These are phyloP conservation scores for Exophiala oligosperma DNA, from an alignment of 2,329 filamentous ascomycete species.

Conservation along the genomic window DNA sequence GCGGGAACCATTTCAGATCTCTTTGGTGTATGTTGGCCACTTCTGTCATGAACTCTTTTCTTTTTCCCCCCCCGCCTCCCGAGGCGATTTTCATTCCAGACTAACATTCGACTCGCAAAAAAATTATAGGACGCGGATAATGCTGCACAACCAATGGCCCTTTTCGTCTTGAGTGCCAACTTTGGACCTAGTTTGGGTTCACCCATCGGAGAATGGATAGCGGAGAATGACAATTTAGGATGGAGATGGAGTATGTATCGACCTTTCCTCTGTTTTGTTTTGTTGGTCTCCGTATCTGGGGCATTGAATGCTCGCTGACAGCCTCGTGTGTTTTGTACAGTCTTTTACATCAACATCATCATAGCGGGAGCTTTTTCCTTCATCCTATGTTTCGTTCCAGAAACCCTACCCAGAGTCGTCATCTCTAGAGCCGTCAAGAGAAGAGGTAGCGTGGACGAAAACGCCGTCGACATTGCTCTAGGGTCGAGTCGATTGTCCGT, in stretches of 20 bases:
- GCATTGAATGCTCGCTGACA: background rate
- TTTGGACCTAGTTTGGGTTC: constrained; percentile 43
- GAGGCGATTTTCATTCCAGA: no score
- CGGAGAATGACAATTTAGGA: constrained; percentile 37
- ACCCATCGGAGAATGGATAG: constrained; percentile 43
- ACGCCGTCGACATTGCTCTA: constrained; percentile 35
- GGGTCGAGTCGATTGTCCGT: constrained; percentile 39
- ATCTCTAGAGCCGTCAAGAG: constrained; percentile 38
- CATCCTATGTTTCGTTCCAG: constrained; percentile 40
- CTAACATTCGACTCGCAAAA: no score
- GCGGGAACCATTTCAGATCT: constrained; percentile 38
- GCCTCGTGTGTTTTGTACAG: background rate
- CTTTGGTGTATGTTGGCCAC: constrained; percentile 37
- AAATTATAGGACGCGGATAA: constrained; percentile 23
- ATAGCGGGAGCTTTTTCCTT: constrained; percentile 40
- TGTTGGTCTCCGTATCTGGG: background rate
- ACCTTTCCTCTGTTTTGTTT: constrained; percentile 7
- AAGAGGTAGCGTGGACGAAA: constrained; percentile 29
- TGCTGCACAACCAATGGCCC: constrained; percentile 45
- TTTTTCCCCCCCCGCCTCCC: no score
- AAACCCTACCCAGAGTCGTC: constrained; percentile 43
- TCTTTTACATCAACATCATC: constrained; percentile 39
- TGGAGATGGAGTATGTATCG: constrained; percentile 41
- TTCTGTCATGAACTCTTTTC: background rate
- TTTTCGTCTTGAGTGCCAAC: constrained; percentile 44